Conservation (phyloP, 2,329 filamentous ascomycete genomes). For the Cladorrhinum sp. region DNA sequence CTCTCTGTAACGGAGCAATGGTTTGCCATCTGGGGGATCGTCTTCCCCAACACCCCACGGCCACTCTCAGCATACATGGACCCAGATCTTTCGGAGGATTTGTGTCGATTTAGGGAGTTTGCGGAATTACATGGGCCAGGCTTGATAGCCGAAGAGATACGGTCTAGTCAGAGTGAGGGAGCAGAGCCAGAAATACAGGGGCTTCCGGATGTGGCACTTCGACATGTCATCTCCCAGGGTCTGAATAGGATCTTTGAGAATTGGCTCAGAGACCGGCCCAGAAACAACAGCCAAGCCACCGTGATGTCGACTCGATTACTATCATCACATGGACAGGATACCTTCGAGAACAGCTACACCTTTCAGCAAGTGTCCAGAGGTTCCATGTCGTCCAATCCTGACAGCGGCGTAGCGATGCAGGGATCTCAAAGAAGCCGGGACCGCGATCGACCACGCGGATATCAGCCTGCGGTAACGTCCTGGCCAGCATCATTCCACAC, state of each 20-base stretch:
- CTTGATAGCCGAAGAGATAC: neutral
- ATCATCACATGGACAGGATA: neutral
- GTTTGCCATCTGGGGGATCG: conserved; percentile 31
- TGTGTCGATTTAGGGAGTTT: conserved; percentile 6
- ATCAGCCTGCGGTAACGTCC: neutral
- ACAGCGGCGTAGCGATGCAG: neutral
- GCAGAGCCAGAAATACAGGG: neutral
- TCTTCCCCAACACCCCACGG: conserved; percentile 20
- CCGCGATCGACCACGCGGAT: neutral
- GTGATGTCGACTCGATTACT: neutral
- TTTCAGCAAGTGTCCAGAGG: neutral
- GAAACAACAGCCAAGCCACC: neutral
- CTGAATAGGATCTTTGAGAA: neutral
- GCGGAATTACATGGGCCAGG: neutral
- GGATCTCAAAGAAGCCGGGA: neutral
- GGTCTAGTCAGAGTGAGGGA: neutral
- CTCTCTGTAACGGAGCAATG: conserved; percentile 29
- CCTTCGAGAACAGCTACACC: neutral
- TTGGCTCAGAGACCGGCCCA: neutral
- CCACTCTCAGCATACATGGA: conserved; percentile 9
- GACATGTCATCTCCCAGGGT: neutral
- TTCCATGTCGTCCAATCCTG: neutral
- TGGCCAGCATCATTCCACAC: neutral
- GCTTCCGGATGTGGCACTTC: neutral
- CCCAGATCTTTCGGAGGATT: conserved; percentile 5